Percentiles rank a stretch among this genome's conserved stretches.
Conservation (phyloP, 2,329 filamentous ascomycete species). For the Dactylella cylindrospora region DNA sequence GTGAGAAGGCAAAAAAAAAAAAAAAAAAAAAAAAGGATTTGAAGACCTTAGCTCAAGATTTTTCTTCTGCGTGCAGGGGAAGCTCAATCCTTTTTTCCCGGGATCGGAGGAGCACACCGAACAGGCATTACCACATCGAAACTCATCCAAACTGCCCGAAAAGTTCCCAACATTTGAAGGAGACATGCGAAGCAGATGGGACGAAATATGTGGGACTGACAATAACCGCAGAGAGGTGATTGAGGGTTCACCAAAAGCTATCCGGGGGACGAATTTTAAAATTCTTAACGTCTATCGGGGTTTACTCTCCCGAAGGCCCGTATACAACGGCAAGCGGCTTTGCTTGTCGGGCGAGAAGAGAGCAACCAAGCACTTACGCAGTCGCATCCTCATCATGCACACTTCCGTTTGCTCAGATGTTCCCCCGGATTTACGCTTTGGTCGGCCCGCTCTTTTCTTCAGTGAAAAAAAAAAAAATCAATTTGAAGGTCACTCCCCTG, state of each 20-base stretch:
- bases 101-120: conserved; percentile 38
- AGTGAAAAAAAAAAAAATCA: conserved; percentile 4
- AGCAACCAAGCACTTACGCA: neutral
- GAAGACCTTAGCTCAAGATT: conserved; percentile 8
- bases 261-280: neutral
- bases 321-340: neutral
- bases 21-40: conserved; percentile 12
- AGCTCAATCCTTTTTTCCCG: conserved; percentile 22
- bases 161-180: neutral
- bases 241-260: neutral
- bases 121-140: conserved; percentile 12
- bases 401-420: no score
- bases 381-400: conserved; percentile 28
- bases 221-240: neutral
- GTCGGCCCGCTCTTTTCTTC: conserved; percentile 14
- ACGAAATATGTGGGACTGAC: conserved; percentile 24
- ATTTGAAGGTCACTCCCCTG: no score
- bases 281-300: conserved; percentile 4
- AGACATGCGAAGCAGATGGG: conserved; percentile 12
- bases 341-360: conserved; percentile 1
- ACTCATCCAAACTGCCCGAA: neutral
- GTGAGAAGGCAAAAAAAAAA: conserved; percentile 26
- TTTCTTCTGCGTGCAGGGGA: conserved; percentile 20
- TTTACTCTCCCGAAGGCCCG: conserved; percentile 24
- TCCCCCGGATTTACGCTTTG: conserved; percentile 34